These are phyloP conservation scores for Fonsecaea nubica DNA, from an alignment of 2,329 filamentous ascomycete species.

Conservation along the genomic window DNA sequence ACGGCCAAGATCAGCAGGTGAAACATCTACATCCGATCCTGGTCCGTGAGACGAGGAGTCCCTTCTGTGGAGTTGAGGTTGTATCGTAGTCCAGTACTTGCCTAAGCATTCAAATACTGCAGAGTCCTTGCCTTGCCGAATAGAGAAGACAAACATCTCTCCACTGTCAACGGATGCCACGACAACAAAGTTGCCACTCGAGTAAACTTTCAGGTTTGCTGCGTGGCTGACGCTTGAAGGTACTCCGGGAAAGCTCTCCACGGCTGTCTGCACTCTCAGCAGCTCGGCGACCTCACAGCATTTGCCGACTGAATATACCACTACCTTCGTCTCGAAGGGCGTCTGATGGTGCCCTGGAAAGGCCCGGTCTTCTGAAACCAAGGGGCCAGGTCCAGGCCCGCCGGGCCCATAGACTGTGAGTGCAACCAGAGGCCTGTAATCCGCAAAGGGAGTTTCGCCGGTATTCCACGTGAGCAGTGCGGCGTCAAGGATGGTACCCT, in stretches of 20 bases:
- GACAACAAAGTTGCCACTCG: constrained; percentile 73
- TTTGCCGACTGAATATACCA: constrained; percentile 84
- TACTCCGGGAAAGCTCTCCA: constrained; percentile 19
- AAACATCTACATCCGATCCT: constrained; percentile 53
- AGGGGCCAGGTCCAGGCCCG: constrained; percentile 40
- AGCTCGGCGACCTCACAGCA: constrained; percentile 74
- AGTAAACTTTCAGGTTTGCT: constrained; percentile 75
- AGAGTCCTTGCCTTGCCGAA: constrained; percentile 38
- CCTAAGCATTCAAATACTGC: constrained; percentile 71
- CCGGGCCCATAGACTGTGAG: constrained; percentile 81
- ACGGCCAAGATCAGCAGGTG: constrained; percentile 49
- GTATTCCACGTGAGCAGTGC: constrained; percentile 78
- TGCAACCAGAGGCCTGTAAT: constrained; percentile 74
- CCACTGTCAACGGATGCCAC: constrained; percentile 83
- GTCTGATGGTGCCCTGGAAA: constrained; percentile 43
- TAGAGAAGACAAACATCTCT: constrained; percentile 80
- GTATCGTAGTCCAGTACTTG: constrained; percentile 90
- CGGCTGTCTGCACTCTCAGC: constrained; percentile 68
- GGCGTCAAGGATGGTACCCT: constrained; percentile 79
- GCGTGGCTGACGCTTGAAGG: constrained; percentile 46
- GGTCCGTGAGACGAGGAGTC: constrained; percentile 54
- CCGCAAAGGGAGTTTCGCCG: constrained; percentile 58
- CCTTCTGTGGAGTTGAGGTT: constrained; percentile 57
- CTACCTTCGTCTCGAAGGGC: constrained; percentile 83
- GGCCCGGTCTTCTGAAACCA: constrained; percentile 6